phyloP scores from a whole-genome alignment of 306 rosid genomes.

The Lathyrus aphaca region DNA sequence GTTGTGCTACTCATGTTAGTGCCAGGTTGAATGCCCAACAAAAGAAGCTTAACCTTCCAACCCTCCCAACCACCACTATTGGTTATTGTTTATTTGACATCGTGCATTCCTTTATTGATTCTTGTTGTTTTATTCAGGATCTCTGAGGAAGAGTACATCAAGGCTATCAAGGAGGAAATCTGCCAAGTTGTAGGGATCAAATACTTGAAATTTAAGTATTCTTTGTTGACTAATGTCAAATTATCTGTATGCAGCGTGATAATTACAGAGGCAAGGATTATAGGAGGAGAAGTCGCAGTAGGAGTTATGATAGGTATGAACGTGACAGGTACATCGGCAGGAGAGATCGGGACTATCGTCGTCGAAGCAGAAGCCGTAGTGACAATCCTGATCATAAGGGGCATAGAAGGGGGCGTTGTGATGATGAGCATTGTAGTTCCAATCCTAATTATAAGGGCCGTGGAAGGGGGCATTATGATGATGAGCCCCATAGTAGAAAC shows the following conservation, averaged over 20 bases:
- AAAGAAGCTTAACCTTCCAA: conserved; percentile 91
- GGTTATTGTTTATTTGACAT: conserved; percentile 54
- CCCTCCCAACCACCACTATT: conserved; percentile 93
- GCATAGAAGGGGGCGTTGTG: too few relatives aligned
- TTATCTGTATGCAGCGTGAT: conserved; percentile 56
- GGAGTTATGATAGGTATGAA: conserved; percentile 69
- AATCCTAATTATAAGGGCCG: too few relatives aligned
- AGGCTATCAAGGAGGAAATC: conserved; percentile 76
- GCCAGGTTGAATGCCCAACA: conserved; percentile 90
- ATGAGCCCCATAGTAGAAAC: too few relatives aligned
- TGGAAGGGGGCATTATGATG: too few relatives aligned
- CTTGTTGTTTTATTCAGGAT: conserved; percentile 54
- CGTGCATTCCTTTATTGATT: conserved; percentile 21
- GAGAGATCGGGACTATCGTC: too few relatives aligned
- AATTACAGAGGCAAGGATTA: conserved; percentile 61
- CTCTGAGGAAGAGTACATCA: conserved; percentile 78
- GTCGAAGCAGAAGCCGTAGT: too few relatives aligned
- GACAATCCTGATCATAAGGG: too few relatives aligned
- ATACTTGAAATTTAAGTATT: too few relatives aligned
- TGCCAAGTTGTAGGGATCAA: conserved; percentile 75
- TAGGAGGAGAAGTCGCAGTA: conserved; percentile 73
- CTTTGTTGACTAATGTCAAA: background rate
- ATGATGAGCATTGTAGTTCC: too few relatives aligned
- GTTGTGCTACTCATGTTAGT: conserved; percentile 78
- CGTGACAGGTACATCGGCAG: conserved; percentile 66